These are phyloP conservation scores for Corymbia citriodora DNA, from an alignment of 441 rosid genomes.

Conservation along the genomic window DNA sequence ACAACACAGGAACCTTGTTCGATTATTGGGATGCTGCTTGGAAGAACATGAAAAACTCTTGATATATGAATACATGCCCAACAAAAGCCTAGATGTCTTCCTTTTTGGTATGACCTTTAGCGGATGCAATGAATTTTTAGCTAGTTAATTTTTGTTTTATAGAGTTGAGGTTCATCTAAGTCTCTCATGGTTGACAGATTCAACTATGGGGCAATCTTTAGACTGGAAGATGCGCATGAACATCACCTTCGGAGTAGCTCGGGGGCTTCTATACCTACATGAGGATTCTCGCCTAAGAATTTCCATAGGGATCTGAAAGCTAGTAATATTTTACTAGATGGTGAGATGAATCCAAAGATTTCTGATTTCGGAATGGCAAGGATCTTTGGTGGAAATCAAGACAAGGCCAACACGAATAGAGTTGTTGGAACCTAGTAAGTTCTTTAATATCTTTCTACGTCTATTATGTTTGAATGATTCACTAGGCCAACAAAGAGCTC, in stretches of 20 bases:
- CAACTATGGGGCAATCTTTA: neutral
- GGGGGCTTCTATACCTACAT: neutral
- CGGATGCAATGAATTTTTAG: neutral
- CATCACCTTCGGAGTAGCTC: neutral
- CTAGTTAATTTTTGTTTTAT: neutral
- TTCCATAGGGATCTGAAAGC: neutral
- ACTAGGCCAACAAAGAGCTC: neutral
- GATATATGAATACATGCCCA: neutral
- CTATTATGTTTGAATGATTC: neutral
- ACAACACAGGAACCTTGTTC: neutral
- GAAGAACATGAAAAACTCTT: neutral
- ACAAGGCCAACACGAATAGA: neutral
- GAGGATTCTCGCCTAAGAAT: neutral
- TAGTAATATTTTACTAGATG: neutral
- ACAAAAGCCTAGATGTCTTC: neutral
- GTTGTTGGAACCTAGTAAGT: neutral
- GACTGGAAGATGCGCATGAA: neutral
- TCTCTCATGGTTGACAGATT: neutral
- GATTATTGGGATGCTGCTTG: neutral
- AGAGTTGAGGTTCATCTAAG: neutral
- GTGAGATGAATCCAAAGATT: neutral
- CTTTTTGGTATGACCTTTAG: neutral
- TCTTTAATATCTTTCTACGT: neutral
- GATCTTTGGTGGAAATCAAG: neutral
- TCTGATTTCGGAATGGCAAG: neutral